Percentiles rank a stretch among this genome's conserved stretches.
phyloP scores from a whole-genome alignment of 1,139 yeast species.

The Taphrina pruni region DNA sequence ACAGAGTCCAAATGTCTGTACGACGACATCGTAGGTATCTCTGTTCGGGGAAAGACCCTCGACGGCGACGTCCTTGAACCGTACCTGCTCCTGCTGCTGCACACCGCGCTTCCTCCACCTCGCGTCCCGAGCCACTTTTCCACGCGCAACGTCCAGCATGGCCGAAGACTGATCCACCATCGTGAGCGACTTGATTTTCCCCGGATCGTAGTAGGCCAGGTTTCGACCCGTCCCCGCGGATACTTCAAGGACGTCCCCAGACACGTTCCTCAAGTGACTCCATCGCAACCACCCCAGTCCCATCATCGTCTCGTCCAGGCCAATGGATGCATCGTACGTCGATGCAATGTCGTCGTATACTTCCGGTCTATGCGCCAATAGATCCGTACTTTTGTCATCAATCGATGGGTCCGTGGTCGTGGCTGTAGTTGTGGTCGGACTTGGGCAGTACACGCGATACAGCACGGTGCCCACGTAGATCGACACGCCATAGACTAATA shows the following conservation, averaged over 20 bases:
- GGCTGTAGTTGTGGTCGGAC: neutral
- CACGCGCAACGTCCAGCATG: conserved; percentile 83
- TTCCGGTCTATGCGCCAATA: conserved; percentile 17
- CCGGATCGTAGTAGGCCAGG: conserved; percentile 71
- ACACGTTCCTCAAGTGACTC: conserved; percentile 74
- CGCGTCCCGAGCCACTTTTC: conserved; percentile 63
- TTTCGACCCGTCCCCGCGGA: conserved; percentile 97
- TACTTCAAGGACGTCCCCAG: conserved; percentile 72
- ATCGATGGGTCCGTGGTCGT: neutral
- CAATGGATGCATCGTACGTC: conserved; percentile 80
- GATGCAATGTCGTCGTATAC: conserved; percentile 74
- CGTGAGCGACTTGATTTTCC: conserved; percentile 70
- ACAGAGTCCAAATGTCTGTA: conserved; percentile 93
- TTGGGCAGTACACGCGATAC: conserved; percentile 8
- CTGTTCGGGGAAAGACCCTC: conserved; percentile 68
- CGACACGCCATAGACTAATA: conserved; percentile 28
- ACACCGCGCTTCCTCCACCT: conserved; percentile 54
- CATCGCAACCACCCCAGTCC: conserved; percentile 82
- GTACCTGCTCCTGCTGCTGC: conserved; percentile 54
- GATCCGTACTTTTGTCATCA: neutral
- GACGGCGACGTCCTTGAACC: conserved; percentile 87
- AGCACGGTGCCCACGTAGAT: conserved; percentile 18
- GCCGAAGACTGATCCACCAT: conserved; percentile 81
- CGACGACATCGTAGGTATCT: conserved; percentile 78
- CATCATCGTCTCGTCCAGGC: conserved; percentile 83